Evolutionary conservation across 2,329 filamentous ascomycete species (phyloP).

Genomic region (Aureobasidium sp.): DNA sequence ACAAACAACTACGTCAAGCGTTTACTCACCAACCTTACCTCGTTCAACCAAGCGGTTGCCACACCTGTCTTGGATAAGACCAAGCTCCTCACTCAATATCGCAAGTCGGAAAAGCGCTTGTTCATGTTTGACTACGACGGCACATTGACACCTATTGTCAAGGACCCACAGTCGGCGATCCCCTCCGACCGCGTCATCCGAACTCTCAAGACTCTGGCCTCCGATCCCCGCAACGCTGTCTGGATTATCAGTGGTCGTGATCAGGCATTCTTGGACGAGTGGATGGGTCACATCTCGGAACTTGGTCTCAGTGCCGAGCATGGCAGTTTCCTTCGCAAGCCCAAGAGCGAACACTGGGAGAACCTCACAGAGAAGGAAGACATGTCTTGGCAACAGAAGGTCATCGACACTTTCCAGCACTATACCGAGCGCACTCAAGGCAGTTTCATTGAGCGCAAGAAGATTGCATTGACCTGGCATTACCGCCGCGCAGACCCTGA

Average conservation of each 20-base stretch:
- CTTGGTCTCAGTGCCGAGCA: conserved; percentile 96
- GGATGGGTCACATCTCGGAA: conserved; percentile 82
- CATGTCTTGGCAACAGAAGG: conserved; percentile 88
- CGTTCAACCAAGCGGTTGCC: conserved; percentile 64
- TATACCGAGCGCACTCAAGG: conserved; percentile 83
- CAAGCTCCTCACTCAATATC: conserved; percentile 66
- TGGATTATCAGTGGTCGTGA: conserved; percentile 98
- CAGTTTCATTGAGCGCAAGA: conserved; percentile 92
- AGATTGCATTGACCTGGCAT: conserved; percentile 93
- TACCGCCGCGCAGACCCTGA: conserved; percentile 88
- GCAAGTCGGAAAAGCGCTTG: conserved; percentile 64
- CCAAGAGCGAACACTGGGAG: conserved; percentile 70
- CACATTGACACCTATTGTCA: conserved; percentile 90
- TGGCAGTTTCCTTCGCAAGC: conserved; percentile 86
- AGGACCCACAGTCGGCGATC: conserved; percentile 80
- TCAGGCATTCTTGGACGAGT: conserved; percentile 81
- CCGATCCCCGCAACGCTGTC: conserved; percentile 77
- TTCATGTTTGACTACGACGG: conserved; percentile 99
- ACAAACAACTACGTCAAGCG: conserved; percentile 71
- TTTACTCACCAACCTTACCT: conserved; percentile 71
- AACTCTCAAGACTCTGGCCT: conserved; percentile 69
- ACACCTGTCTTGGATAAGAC: conserved; percentile 77
- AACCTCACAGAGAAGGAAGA: conserved; percentile 80
- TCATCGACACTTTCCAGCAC: conserved; percentile 75
- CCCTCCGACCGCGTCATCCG: conserved; percentile 77